phyloP scores from a whole-genome alignment of 352 stramenopile species.

The Phytophthora chlamydospora region DNA sequence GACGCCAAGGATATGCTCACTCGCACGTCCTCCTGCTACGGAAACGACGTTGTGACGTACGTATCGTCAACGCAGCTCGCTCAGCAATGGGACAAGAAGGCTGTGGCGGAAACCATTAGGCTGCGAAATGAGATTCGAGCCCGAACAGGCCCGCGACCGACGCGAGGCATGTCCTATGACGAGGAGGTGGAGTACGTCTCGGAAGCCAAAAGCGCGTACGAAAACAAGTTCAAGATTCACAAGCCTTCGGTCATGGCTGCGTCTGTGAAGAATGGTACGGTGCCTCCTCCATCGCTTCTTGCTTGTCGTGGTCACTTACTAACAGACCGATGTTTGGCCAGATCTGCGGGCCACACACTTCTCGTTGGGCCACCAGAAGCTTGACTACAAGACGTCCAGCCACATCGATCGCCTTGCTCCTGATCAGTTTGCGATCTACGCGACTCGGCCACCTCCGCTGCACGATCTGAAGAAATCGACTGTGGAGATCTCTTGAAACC shows the following conservation, averaged over 20 bases:
- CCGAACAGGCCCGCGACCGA: slow-evolving; percentile 57
- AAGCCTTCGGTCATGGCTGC: slow-evolving; percentile 79
- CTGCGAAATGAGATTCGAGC: slow-evolving; percentile 74
- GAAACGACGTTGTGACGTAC: slow-evolving; percentile 55
- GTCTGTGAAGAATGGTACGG: slow-evolving; percentile 74
- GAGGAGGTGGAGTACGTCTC: slow-evolving; percentile 83
- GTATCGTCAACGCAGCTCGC: slow-evolving; percentile 71
- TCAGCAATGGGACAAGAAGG: slow-evolving; percentile 68
- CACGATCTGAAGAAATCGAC: slow-evolving; percentile 77
- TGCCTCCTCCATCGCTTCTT: slow-evolving; percentile 7
- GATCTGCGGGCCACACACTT: slow-evolving; percentile 85
- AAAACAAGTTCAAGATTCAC: slow-evolving; percentile 74
- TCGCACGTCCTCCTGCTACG: slow-evolving; percentile 64
- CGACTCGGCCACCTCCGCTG: slow-evolving; percentile 45
- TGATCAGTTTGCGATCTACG: slow-evolving; percentile 67
- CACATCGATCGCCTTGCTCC: slow-evolving; percentile 58
- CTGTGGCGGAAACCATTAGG: slow-evolving; percentile 58
- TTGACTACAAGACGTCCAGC: slow-evolving; percentile 77
- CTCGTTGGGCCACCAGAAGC: slow-evolving; percentile 61
- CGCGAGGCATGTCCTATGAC: slow-evolving; percentile 74
- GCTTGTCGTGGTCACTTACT: slow-evolving; percentile 8
- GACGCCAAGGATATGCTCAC: slow-evolving; percentile 65
- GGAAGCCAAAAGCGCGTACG: slow-evolving; percentile 70
- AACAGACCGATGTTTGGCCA: slow-evolving; percentile 21
- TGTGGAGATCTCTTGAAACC: slow-evolving; percentile 60